These are phyloP conservation scores for Clausena lansium DNA, from an alignment of 345 rosid genomes.

Conservation along the genomic window DNA sequence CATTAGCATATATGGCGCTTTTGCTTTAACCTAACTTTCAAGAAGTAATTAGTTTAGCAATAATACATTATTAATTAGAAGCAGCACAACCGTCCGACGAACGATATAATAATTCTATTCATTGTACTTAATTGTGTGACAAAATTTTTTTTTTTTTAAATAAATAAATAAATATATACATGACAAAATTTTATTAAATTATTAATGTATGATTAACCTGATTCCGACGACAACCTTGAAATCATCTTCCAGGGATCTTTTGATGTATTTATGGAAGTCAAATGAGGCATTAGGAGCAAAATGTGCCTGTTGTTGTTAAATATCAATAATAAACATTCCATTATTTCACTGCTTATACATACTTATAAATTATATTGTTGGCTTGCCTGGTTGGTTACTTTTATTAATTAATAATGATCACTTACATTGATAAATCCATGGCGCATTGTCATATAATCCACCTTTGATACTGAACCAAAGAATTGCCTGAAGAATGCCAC, in stretches of 20 bases:
- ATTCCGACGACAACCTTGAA: conserved; percentile 64
- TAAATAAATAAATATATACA: too few relatives aligned
- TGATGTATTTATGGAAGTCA: conserved; percentile 59
- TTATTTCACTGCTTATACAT: background rate
- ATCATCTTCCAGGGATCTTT: conserved; percentile 65
- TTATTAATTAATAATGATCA: background rate
- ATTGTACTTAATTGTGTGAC: too few relatives aligned
- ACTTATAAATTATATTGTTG: too few relatives aligned
- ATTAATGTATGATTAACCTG: conserved; percentile 25
- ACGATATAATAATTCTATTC: too few relatives aligned
- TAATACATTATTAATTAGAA: too few relatives aligned
- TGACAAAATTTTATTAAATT: too few relatives aligned
- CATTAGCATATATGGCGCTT: background rate
- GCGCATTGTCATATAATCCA: conserved; percentile 64
- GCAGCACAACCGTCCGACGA: too few relatives aligned
- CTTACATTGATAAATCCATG: conserved; percentile 61
- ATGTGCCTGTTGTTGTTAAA: conserved; percentile 43
- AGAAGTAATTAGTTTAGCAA: too few relatives aligned
- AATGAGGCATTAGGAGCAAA: conserved; percentile 44
- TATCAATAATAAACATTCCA: background rate
- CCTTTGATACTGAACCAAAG: conserved; percentile 45
- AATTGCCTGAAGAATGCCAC: conserved; percentile 64
- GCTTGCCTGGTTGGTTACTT: background rate
- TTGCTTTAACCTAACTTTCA: too few relatives aligned
- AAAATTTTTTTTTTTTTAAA: too few relatives aligned